Base-by-base conservation (phyloP, 768 basidiomycete species). In the Podaxis sp. region DNA sequence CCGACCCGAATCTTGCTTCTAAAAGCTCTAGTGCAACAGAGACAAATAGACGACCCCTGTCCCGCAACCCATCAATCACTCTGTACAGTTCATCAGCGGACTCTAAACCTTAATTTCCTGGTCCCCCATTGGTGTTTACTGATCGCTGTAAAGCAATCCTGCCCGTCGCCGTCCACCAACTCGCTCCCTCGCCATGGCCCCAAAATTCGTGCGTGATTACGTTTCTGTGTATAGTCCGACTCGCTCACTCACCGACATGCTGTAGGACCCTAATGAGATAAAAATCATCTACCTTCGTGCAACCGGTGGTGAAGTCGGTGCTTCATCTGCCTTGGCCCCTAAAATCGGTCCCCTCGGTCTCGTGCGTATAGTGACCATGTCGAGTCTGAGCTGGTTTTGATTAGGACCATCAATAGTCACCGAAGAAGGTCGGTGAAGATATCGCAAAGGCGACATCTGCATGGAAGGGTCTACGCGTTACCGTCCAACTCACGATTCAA, bases 341-440 rank as follows among this genome's bases (percentile, higher is more conserved):
- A 99, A 99, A 88, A 98, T 99, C 76, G 97, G 97, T 87, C 97
- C 97, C 81, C 89, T 99, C 68, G 96, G 96, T 91, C 82, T 99
- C 75, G 96, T 98, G 75, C 72, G 95, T 79, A 36, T 51, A 50
- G 40, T 36, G 5, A 25, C 7, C 29, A 33, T 11, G 40, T 41
- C 27, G 27, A 52, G 29, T 36, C 43, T 58, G 68, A 1, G 38
- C 40, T 43, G 59, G 36, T 62, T 43, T 50, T 55, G 54, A 56
- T 51, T 56, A 37, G 47, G 54, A 38, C 27, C 24, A 25, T 57
- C 24, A 61, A 55, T 69, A 98, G 97, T 98, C 97, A 63, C 97
- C 97, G 70, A 99, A 99, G 84, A 98, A 98, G 83, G 97, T 99
- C 79, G 97, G 97, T 80, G 97, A 99, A 93, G 97, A 99, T 80